Evolutionary conservation across 2,329 filamentous ascomycete species (phyloP).

Genomic region (Zelopaecilomyces penicillatus): DNA sequence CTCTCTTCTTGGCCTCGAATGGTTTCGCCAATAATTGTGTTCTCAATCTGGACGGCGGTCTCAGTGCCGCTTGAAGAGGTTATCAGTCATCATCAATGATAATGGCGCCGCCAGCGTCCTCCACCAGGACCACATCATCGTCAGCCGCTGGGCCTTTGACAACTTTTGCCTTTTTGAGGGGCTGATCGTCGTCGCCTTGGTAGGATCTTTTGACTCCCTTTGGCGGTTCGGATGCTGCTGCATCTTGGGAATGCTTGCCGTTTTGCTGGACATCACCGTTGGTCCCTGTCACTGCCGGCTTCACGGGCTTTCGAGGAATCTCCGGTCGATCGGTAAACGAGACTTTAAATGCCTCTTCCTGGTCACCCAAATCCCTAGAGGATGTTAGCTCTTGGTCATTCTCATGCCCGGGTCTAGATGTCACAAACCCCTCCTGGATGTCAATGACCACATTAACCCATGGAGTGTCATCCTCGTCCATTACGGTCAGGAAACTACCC

Average conservation of each 20-base stretch:
- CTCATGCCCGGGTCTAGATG: not conserved
- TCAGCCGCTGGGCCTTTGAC: constrained; percentile 21
- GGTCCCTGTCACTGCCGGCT: constrained; percentile 23
- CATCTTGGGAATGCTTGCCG: constrained; percentile 31
- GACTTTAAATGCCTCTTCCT: constrained; percentile 48
- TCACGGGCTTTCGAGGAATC: constrained; percentile 48
- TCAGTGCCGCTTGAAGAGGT: constrained; percentile 53
- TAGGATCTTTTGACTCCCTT: constrained; percentile 39
- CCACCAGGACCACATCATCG: constrained; percentile 42
- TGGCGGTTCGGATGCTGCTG: constrained; percentile 19
- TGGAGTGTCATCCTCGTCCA: constrained; percentile 70
- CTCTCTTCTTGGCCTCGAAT: constrained; percentile 68
- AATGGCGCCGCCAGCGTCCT: constrained; percentile 53
- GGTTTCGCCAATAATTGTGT: constrained; percentile 81
- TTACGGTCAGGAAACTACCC: constrained; percentile 71
- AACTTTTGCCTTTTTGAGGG: constrained; percentile 42
- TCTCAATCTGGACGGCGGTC: constrained; percentile 75
- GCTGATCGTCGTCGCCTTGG: constrained; percentile 33
- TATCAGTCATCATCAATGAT: constrained; percentile 56
- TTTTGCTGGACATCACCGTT: constrained; percentile 34
- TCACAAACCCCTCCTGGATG: constrained; percentile 52
- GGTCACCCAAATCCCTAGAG: constrained; percentile 31
- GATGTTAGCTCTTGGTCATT: constrained; percentile 18
- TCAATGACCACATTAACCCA: constrained; percentile 74
- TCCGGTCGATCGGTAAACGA: constrained; percentile 34